phyloP scores from a whole-genome alignment of 805 yeast species.

The Sporopachydermia lactativora region DNA sequence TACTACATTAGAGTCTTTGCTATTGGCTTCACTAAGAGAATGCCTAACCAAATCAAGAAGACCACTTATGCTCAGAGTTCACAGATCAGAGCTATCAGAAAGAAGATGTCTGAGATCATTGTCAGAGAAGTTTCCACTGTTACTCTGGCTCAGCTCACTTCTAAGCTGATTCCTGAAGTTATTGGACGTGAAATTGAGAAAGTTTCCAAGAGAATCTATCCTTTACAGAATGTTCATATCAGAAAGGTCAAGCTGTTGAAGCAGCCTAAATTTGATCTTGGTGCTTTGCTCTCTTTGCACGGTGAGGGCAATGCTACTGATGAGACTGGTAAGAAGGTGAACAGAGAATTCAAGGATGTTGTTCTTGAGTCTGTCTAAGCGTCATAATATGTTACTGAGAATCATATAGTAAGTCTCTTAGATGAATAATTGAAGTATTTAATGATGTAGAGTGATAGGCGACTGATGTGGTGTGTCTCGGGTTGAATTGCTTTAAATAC shows the following conservation, averaged over 20 bases:
- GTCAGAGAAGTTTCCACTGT: slow-evolving; percentile 91
- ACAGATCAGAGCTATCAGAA: slow-evolving; percentile 94
- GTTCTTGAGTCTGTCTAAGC: slow-evolving; percentile 91
- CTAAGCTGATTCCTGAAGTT: slow-evolving; percentile 97
- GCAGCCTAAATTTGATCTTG: slow-evolving; percentile 98
- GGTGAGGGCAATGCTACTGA: slow-evolving; percentile 86
- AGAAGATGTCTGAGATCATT: slow-evolving; percentile 92
- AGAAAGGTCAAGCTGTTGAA: slow-evolving; percentile 98
- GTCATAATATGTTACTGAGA: too few relatives aligned
- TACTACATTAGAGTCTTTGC: slow-evolving; percentile 93
- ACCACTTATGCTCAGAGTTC: slow-evolving; percentile 97
- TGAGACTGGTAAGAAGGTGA: slow-evolving; percentile 96
- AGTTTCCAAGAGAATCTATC: slow-evolving; percentile 88
- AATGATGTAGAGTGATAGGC: too few relatives aligned
- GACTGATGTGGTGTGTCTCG: too few relatives aligned
- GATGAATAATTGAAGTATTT: too few relatives aligned
- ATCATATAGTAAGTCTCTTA: too few relatives aligned
- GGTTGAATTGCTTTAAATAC: too few relatives aligned
- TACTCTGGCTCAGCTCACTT: slow-evolving; percentile 90
- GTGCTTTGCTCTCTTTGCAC: slow-evolving; percentile 91
- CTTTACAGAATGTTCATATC: slow-evolving; percentile 96
- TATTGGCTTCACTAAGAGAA: slow-evolving; percentile 98
- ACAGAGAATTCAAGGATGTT: slow-evolving; percentile 94
- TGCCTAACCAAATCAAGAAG: slow-evolving; percentile 93
- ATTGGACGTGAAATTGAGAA: slow-evolving; percentile 98